Evolutionary conservation across 2,329 filamentous ascomycete species (phyloP), one percentile per base, ranked within the genome.

Genomic region (Penicillium glabrum): DNA sequence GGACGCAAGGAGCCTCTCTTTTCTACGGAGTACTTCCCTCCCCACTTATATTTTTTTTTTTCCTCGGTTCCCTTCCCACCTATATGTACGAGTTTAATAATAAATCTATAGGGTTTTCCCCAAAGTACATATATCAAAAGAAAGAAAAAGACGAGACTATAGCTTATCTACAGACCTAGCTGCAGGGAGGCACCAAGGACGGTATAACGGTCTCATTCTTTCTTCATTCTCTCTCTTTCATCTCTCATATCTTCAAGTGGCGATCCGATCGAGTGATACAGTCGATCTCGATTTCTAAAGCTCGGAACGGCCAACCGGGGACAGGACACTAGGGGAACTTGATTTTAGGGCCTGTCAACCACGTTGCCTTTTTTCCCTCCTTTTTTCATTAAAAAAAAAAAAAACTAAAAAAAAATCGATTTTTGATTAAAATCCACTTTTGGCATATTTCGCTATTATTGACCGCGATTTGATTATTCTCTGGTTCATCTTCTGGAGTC

Each of bases 331-430:
- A 41, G 19, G 19, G 39, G 39, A 41, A 41, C 39, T 41, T 41
- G 39, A 41, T 51, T 27, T 43, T 53, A 27, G 41, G 51, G 48
- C 50, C 60, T 62, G 60, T 62, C 60, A 62, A 62, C 60, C 60
- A 62, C 60, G 60, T 61, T 61, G 60, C 35, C 24, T 21, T 44
- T 21, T 51, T 31, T 26, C 35, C 21, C 14, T 11, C n/a, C 23
- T 45, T 44, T 44, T 27, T 52, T 23, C 43, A 39, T 39, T 39
- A 50, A 33, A 33, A 31, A 31, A 31, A 41, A n/a, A 37, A n/a
- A n/a, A 39, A 13, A 4, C 6, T 4, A 8, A 39, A 39, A 39
- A 41, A 41, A 41, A 23, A 13, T 14, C 9, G 19, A 39, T n/a
- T 39, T 41, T 41, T 21, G 19, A 41, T 23, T 41, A 21, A 41